These are phyloP conservation scores for Hordeum vulgare DNA, from an alignment of 176 grass and related monocot species.

Conservation along the genomic window DNA sequence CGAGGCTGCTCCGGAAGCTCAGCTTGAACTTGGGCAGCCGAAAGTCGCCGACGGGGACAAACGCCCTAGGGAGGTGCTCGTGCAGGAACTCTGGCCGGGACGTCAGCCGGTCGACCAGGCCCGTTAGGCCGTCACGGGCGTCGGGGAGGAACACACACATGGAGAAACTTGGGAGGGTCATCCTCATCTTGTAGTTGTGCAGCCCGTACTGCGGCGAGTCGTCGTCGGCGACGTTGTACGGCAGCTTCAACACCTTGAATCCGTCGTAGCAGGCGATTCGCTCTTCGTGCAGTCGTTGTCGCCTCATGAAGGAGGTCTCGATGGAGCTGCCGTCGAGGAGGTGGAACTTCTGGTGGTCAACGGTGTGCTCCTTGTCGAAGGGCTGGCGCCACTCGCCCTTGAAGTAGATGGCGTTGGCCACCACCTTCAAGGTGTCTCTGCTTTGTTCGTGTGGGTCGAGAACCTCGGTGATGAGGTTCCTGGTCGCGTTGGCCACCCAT, in stretches of 20 bases:
- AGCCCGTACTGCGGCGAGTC: background rate
- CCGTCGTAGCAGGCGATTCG: background rate
- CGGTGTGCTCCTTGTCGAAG: background rate
- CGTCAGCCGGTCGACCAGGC: background rate
- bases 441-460: background rate
- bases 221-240: background rate
- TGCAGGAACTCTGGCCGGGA: constrained; percentile 6
- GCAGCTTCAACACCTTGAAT: background rate
- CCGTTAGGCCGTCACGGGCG: background rate
- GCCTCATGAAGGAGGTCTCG: background rate
- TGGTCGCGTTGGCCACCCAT: background rate
- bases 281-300: background rate
- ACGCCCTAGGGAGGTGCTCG: background rate
- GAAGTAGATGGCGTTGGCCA: constrained; percentile 38
- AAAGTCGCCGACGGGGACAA: background rate
- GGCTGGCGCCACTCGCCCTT: background rate
- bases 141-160: constrained; percentile 36
- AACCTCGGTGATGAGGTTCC: background rate
- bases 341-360: background rate
- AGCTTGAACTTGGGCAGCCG: constrained; percentile 20
- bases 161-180: background rate
- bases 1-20: background rate
- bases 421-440: background rate
- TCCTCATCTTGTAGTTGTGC: background rate
- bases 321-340: constrained; percentile 1